Conservation (phyloP, 176 grass and related monocot genomes). For the Raddia guianensis region DNA sequence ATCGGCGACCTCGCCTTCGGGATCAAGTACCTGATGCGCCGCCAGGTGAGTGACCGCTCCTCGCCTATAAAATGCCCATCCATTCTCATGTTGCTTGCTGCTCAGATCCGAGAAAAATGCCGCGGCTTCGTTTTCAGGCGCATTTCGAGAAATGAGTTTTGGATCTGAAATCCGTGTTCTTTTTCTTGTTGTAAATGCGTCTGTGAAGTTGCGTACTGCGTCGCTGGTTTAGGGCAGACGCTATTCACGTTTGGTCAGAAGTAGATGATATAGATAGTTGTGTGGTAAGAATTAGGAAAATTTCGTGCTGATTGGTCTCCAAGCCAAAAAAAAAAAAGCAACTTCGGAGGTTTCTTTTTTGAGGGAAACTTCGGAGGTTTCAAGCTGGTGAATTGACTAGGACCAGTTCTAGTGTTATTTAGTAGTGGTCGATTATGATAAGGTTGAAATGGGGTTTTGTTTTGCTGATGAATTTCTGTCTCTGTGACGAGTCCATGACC, state of each 20-base stretch:
- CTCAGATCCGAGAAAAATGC: conserved; percentile 36
- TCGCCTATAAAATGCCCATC: neutral
- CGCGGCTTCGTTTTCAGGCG: conserved; percentile 16
- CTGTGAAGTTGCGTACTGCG: neutral
- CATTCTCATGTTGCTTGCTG: neutral
- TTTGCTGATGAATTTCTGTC: neutral
- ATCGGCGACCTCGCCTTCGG: conserved; percentile 96
- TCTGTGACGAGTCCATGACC: neutral
- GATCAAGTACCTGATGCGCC: conserved; percentile 95
- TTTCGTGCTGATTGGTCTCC: conserved; percentile 13
- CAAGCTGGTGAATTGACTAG: conserved; percentile 1
- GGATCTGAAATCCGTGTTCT: conserved; percentile 39
- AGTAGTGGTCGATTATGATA: neutral
- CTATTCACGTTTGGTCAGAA: conserved; percentile 11
- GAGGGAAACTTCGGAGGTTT: neutral
- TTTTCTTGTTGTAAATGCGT: neutral
- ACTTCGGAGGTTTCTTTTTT: conserved; percentile 7
- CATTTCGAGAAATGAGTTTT: conserved; percentile 17
- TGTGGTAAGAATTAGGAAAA: neutral
- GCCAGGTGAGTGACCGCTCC: conserved; percentile 56
- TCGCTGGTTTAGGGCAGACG: neutral
- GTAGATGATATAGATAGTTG: neutral
- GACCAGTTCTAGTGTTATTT: conserved; percentile 26
- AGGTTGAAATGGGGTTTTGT: conserved; percentile 27
- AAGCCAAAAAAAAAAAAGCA: neutral